Conservation (phyloP, 352 stramenopile species). For the Phytophthora hybrid region DNA sequence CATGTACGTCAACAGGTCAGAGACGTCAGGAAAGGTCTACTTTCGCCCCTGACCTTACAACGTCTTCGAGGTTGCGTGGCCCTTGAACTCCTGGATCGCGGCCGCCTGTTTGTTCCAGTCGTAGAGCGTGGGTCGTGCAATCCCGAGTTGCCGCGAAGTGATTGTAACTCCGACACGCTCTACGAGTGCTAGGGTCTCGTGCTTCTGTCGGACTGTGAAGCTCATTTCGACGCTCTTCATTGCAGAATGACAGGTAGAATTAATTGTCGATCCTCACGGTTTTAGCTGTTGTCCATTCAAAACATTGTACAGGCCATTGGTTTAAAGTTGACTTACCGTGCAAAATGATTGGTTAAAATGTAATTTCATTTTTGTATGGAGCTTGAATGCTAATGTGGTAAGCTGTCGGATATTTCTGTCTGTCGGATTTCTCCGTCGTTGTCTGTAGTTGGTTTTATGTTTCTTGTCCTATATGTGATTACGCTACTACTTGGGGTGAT, state of each 20-base stretch:
- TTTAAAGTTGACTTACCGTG: neutral
- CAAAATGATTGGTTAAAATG: neutral
- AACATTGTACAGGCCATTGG: neutral
- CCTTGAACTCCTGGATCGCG: too few species aligned
- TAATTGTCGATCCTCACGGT: neutral
- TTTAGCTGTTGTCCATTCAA: neutral
- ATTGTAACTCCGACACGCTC: too few species aligned
- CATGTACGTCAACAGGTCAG: too few species aligned
- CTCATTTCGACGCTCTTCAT: slow-evolving; percentile 1
- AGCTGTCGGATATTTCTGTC: neutral
- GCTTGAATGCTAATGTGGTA: neutral
- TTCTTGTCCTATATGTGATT: too few species aligned
- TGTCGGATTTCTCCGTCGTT: slow-evolving; percentile 1
- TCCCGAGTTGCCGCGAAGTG: too few species aligned
- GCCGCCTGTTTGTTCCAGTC: too few species aligned
- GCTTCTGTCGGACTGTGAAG: slow-evolving; percentile 1
- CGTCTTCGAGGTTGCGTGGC: too few species aligned
- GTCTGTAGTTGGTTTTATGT: neutral
- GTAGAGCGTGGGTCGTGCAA: too few species aligned
- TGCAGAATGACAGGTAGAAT: slow-evolving; percentile 5
- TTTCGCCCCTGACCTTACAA: too few species aligned
- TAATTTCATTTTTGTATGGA: neutral
- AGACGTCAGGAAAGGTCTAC: too few species aligned
- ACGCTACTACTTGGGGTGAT: neutral
- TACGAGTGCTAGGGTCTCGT: neutral